Percentiles rank a stretch among this genome's conserved stretches.
Conservation (phyloP, 495 filamentous ascomycete species). For the Penicillium psychrofluorescens region DNA sequence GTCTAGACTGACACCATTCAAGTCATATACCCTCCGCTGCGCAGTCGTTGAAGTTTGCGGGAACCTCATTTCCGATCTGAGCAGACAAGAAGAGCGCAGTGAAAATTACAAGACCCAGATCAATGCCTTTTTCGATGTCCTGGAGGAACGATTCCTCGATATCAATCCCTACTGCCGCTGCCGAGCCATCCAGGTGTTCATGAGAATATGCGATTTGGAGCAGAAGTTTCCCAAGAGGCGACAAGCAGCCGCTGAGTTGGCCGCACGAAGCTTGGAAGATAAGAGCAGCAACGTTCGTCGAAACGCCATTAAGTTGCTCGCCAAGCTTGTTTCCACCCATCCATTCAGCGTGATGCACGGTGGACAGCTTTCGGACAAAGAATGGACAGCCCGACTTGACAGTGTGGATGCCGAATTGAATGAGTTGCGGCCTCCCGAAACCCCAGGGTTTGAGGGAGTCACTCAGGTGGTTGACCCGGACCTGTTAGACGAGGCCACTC, state of each 20-base stretch:
- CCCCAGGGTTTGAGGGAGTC: slow-evolving; percentile 62
- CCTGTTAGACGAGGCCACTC: slow-evolving; percentile 86
- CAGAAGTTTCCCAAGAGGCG: slow-evolving; percentile 91
- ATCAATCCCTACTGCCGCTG: slow-evolving; percentile 95
- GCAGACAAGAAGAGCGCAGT: slow-evolving; percentile 79
- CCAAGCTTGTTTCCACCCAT: slow-evolving; percentile 81
- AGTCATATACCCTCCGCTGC: slow-evolving; percentile 90
- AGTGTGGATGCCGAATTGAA: slow-evolving; percentile 75
- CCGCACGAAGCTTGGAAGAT: slow-evolving; percentile 83
- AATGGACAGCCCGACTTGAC: slow-evolving; percentile 76
- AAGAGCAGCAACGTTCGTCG: slow-evolving; percentile 96
- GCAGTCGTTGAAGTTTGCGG: slow-evolving; percentile 97
- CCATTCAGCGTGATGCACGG: slow-evolving; percentile 91
- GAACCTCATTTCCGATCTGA: slow-evolving; percentile 88
- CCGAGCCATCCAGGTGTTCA: slow-evolving; percentile 85
- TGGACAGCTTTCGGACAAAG: slow-evolving; percentile 71
- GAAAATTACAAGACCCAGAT: slow-evolving; percentile 91
- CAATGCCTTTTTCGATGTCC: slow-evolving; percentile 91
- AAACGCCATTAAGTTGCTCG: slow-evolving; percentile 89
- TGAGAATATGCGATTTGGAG: slow-evolving; percentile 84
- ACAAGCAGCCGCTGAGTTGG: slow-evolving; percentile 77
- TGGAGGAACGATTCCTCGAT: slow-evolving; percentile 94
- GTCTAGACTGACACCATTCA: background rate
- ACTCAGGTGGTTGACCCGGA: slow-evolving; percentile 57
- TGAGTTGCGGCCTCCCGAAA: slow-evolving; percentile 68